phyloP scores from a whole-genome alignment of 495 filamentous ascomycete species.

The Penicillium chermesinum region DNA sequence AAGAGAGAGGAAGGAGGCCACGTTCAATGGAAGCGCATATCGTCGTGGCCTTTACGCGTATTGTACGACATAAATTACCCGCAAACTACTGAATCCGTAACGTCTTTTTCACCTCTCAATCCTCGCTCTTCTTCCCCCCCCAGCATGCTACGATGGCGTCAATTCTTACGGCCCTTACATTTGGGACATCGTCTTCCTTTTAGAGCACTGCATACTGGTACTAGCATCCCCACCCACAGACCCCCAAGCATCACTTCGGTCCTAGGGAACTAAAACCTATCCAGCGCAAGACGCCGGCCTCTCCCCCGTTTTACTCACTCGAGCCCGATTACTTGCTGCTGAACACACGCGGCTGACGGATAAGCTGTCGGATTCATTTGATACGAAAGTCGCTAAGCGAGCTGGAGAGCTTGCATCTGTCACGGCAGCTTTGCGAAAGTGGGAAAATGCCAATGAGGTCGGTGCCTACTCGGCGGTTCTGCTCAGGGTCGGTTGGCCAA shows the following conservation, averaged over 20 bases:
- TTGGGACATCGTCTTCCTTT: conserved; percentile 9
- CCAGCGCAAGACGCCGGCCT: conserved; percentile 41
- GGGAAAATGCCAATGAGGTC: conserved; percentile 44
- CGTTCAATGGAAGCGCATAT: conserved; percentile 1
- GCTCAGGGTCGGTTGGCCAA: neutral
- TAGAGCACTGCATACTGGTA: conserved; percentile 29
- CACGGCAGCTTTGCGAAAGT: conserved; percentile 63
- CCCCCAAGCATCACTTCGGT: too few species aligned
- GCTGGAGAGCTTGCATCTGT: conserved; percentile 71
- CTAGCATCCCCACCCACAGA: neutral
- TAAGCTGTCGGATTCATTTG: conserved; percentile 58
- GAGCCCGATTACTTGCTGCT: conserved; percentile 57
- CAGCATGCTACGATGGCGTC: conserved; percentile 36
- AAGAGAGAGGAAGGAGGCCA: neutral
- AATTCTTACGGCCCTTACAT: conserved; percentile 24
- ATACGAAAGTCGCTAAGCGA: conserved; percentile 67
- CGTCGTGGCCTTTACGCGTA: conserved; percentile 43
- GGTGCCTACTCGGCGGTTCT: neutral
- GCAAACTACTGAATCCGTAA: neutral
- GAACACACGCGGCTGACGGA: conserved; percentile 64
- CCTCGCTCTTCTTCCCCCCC: neutral
- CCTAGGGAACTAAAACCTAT: conserved; percentile 7
- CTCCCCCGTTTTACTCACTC: conserved; percentile 55
- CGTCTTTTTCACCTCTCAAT: neutral
- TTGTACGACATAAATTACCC: conserved; percentile 24